A percentile compares a stretch with the other conserved stretches of the same genome.
phyloP scores from a whole-genome alignment of 192 early-diverging fungal species.

The Chytriomyces sp. region DNA sequence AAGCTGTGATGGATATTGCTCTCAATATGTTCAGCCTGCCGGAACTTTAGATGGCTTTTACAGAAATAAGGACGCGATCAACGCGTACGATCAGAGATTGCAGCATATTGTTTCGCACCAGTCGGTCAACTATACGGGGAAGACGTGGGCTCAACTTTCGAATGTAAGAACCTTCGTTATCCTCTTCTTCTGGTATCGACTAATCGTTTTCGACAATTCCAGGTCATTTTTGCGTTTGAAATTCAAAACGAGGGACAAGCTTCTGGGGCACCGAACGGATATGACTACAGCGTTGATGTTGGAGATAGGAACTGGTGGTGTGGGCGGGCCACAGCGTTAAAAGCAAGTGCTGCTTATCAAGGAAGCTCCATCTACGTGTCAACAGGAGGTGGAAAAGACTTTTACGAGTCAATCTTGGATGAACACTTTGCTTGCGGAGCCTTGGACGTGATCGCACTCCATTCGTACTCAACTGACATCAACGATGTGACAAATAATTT shows the following conservation, averaged over 20 bases:
- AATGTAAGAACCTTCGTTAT: too few species aligned
- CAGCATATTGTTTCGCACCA: conserved; percentile 25
- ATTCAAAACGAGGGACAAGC: conserved; percentile 36
- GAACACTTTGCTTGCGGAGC: conserved; percentile 24
- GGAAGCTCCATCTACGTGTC: conserved; percentile 4
- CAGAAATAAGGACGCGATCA: not conserved
- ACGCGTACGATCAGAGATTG: not conserved
- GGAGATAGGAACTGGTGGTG: conserved; percentile 31
- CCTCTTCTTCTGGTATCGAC: too few species aligned
- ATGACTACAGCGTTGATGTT: not conserved
- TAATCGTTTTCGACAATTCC: too few species aligned
- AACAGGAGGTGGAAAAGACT: conserved; percentile 29
- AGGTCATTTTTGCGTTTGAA: conserved; percentile 27
- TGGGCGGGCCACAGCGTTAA: conserved; percentile 19
- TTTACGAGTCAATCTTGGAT: conserved; percentile 1
- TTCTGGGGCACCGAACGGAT: not conserved
- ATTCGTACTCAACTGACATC: conserved; percentile 18
- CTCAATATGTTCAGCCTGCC: not conserved
- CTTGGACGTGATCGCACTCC: conserved; percentile 25
- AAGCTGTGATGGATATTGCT: conserved; percentile 31
- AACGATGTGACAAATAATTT: conserved; percentile 6
- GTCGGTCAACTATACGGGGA: conserved; percentile 3
- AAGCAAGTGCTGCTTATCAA: not conserved
- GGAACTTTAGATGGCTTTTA: conserved; percentile 12
- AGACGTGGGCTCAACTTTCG: conserved; percentile 12